These are phyloP conservation scores for Melampsora americana DNA, from an alignment of 1,284 basidiomycete genomes.

Conservation along the genomic window DNA sequence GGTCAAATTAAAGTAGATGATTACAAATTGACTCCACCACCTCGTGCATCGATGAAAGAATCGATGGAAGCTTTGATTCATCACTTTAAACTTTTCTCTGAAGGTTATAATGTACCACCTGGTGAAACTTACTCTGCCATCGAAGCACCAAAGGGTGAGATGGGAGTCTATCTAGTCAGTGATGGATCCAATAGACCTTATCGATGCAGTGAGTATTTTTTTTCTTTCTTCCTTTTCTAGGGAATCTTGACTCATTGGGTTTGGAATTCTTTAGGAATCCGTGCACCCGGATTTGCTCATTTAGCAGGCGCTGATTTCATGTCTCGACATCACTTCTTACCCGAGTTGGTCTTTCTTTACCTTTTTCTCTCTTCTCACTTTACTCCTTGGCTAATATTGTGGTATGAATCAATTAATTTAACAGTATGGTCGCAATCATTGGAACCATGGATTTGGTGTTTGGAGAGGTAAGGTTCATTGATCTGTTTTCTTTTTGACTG, in stretches of 20 bases:
- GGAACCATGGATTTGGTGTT: slow-evolving; percentile 44
- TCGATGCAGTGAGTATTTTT: slow-evolving; percentile 80
- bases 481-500: neutral
- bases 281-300: slow-evolving; percentile 74
- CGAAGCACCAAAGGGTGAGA: slow-evolving; percentile 97
- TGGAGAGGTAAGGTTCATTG: slow-evolving; percentile 28
- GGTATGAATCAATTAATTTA: neutral
- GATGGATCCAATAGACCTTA: slow-evolving; percentile 90
- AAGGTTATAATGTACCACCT: slow-evolving; percentile 96
- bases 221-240: slow-evolving; percentile 55
- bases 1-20: slow-evolving; percentile 94
- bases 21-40: slow-evolving; percentile 95
- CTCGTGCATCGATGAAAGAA: slow-evolving; percentile 97
- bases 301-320: slow-evolving; percentile 89
- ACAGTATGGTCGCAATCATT: slow-evolving; percentile 43
- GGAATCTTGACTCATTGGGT: neutral
- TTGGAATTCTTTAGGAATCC: slow-evolving; percentile 29
- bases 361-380: neutral
- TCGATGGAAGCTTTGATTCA: slow-evolving; percentile 81
- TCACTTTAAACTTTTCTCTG: slow-evolving; percentile 94
- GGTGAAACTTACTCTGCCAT: slow-evolving; percentile 96
- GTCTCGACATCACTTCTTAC: slow-evolving; percentile 62
- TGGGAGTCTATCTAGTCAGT: slow-evolving; percentile 90
- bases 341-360: slow-evolving; percentile 17
- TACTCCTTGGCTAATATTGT: neutral